Evolutionary conservation across 2,329 filamentous ascomycete genomes (phyloP), one percentile per base, ranked within the genome.

Genomic region (Aspergillus quadrilineatus): DNA sequence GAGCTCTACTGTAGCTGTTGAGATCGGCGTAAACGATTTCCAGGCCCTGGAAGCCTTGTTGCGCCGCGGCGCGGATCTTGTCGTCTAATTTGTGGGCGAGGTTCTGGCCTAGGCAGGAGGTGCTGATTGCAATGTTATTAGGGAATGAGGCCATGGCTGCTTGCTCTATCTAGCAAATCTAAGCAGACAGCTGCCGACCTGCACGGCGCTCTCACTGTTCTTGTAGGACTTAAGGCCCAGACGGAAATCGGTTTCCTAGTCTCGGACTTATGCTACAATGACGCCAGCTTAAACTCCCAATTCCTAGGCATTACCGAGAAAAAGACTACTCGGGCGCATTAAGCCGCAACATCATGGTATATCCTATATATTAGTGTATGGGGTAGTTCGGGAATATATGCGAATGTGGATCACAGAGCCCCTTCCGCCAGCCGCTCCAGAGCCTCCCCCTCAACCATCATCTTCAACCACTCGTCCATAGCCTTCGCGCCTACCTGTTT

Each of bases 381-480:
- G 14, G 5, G 37, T 22, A 14, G 6, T 41, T 47, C 30, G 45
- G 45, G 15, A 22, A 15, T 46, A 47, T 47, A 47, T 47, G 45
- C 30, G 30, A 47, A 34, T 8, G 4, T n/a, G 10, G 6, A 3
- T 17, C 29, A 15, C 12, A 34, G 28, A 44, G 8, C 51, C 12
- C 59, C 65, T 56, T 68, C 69, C 6, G 75, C 77, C 69, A 80
- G 66, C 55, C 68, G 72, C 46, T 57, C 65, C 71, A 80, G 67
- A 36, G 67, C 73, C 47, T 76, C 72, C n/a, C 75, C 76, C 41
- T 79, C 76, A 14, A 80, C 73, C 72, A 77, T 77, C 77, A 80
- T 79, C 63, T 77, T 77, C 62, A 75, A 68, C 78, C 78, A 80
- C 63, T 80, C 78, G 37, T 77, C 73, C 75, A 77, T 77, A 45